Conservation (phyloP, 2,329 filamentous ascomycete genomes). For the Neocatenulostroma microsporum region DNA sequence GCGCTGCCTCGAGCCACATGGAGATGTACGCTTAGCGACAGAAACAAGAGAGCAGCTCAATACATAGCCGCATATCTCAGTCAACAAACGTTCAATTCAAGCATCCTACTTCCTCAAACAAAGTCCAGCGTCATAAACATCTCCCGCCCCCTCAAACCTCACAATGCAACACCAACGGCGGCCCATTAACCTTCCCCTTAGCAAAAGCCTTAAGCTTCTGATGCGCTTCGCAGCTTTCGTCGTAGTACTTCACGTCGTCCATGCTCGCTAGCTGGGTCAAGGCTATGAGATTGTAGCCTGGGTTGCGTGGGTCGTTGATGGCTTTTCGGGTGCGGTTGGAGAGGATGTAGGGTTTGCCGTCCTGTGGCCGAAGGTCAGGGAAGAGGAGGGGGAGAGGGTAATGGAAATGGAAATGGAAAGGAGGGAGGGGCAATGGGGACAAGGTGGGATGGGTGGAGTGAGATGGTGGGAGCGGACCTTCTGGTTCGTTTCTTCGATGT, state of each 20-base stretch:
- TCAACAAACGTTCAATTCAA: too few relatives aligned
- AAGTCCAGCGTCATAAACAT: too few relatives aligned
- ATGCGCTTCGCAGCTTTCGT: constrained; percentile 52
- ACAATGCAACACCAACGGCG: constrained; percentile 13
- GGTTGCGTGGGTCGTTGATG: constrained; percentile 51
- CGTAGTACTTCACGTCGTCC: constrained; percentile 65
- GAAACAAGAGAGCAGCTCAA: too few relatives aligned
- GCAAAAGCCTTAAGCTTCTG: constrained; percentile 38
- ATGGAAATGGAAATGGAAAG: neutral
- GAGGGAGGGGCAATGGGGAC: neutral
- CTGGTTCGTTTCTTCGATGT: constrained; percentile 35
- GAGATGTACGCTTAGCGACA: too few relatives aligned
- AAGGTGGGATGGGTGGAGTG: too few relatives aligned
- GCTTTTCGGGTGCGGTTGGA: constrained; percentile 48
- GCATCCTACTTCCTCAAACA: too few relatives aligned
- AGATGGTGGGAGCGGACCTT: constrained; percentile 39
- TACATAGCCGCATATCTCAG: too few relatives aligned
- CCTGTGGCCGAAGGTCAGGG: constrained; percentile 38
- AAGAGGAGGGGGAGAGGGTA: neutral
- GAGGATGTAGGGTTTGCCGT: constrained; percentile 64
- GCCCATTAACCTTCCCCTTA: constrained; percentile 11
- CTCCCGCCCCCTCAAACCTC: too few relatives aligned
- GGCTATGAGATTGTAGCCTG: constrained; percentile 59
- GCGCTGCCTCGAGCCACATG: too few relatives aligned
- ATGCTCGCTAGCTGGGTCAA: constrained; percentile 56